A percentile compares a stretch with the other conserved stretches of the same genome.
These are phyloP conservation scores for Lecanicillium sp. DNA, from an alignment of 2,329 filamentous ascomycete genomes.

Conservation along the genomic window DNA sequence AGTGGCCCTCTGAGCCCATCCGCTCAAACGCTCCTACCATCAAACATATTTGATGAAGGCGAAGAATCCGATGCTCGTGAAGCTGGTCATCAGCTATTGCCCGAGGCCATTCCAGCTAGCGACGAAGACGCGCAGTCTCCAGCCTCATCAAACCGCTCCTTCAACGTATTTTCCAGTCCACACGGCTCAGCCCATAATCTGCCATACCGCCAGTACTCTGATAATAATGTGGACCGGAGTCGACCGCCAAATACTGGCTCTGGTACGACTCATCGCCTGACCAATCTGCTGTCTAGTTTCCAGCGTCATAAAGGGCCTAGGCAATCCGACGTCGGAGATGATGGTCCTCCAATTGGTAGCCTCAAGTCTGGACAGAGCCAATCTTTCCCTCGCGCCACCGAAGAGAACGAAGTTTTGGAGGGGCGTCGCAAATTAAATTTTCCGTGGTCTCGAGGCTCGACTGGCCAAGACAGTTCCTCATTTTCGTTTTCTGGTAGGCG, in stretches of 20 bases:
- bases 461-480: constrained; percentile 31
- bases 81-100: constrained; percentile 22
- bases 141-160: constrained; percentile 47
- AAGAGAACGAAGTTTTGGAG: constrained; percentile 42
- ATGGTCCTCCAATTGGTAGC: constrained; percentile 56
- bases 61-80: constrained; percentile 49
- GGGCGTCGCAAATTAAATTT: constrained; percentile 51
- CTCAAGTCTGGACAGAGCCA: constrained; percentile 67
- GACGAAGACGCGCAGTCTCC: constrained; percentile 51
- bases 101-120: constrained; percentile 19
- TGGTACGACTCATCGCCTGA: constrained; percentile 27
- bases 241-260: constrained; percentile 30
- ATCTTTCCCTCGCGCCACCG: constrained; percentile 60
- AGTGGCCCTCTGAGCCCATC: constrained; percentile 70
- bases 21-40: constrained; percentile 65
- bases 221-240: constrained; percentile 32
- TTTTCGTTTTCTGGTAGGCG: constrained; percentile 31
- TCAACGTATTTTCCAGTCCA: constrained; percentile 52
- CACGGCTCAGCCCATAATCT: constrained; percentile 52
- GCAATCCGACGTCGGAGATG: constrained; percentile 27
- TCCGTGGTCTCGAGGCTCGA: constrained; percentile 49
- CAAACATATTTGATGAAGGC: constrained; percentile 54
- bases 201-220: constrained; percentile 42
- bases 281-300: constrained; percentile 50
- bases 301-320: constrained; percentile 56